Percentiles rank a stretch among this genome's conserved stretches.
Evolutionary conservation across 2,329 filamentous ascomycete genomes (phyloP).

Genomic region (Xylariales sp.): DNA sequence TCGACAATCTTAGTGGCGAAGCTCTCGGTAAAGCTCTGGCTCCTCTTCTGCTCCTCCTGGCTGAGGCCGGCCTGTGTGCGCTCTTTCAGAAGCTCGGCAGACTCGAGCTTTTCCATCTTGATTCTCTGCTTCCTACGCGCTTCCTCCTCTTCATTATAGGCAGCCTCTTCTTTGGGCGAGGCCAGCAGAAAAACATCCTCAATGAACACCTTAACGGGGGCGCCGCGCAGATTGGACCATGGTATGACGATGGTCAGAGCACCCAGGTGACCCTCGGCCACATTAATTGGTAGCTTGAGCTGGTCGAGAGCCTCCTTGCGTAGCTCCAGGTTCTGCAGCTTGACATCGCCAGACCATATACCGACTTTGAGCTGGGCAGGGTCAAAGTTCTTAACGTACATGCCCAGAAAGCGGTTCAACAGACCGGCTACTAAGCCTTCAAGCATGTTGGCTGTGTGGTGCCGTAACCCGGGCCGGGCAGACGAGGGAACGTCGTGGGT

Average conservation of each 20-base stretch:
- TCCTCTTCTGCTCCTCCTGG: slow-evolving; percentile 93
- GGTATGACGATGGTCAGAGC: slow-evolving; percentile 90
- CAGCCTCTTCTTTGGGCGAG: slow-evolving; percentile 90
- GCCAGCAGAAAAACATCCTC: slow-evolving; percentile 96
- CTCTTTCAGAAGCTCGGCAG: slow-evolving; percentile 90
- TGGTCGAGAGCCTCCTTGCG: slow-evolving; percentile 95
- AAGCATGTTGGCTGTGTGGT: slow-evolving; percentile 68
- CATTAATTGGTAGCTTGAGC: slow-evolving; percentile 92
- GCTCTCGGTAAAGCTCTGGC: slow-evolving; percentile 95
- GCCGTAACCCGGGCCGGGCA: slow-evolving; percentile 71
- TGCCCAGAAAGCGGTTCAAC: slow-evolving; percentile 98
- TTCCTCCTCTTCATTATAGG: slow-evolving; percentile 91
- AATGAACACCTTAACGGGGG: slow-evolving; percentile 90
- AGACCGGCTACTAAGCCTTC: slow-evolving; percentile 95
- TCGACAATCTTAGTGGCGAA: slow-evolving; percentile 95
- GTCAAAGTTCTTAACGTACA: slow-evolving; percentile 99
- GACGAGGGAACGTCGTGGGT: slow-evolving; percentile 14
- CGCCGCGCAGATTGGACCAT: slow-evolving; percentile 93
- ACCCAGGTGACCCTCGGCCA: slow-evolving; percentile 90
- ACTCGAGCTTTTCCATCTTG: slow-evolving; percentile 98
- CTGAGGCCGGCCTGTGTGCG: slow-evolving; percentile 89
- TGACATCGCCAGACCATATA: slow-evolving; percentile 98
- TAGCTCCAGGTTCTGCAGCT: slow-evolving; percentile 86
- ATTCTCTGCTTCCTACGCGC: slow-evolving; percentile 79
- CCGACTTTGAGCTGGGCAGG: slow-evolving; percentile 96